These are phyloP conservation scores for Trametes polyzona DNA, from an alignment of 1,284 basidiomycete genomes.

Conservation along the genomic window DNA sequence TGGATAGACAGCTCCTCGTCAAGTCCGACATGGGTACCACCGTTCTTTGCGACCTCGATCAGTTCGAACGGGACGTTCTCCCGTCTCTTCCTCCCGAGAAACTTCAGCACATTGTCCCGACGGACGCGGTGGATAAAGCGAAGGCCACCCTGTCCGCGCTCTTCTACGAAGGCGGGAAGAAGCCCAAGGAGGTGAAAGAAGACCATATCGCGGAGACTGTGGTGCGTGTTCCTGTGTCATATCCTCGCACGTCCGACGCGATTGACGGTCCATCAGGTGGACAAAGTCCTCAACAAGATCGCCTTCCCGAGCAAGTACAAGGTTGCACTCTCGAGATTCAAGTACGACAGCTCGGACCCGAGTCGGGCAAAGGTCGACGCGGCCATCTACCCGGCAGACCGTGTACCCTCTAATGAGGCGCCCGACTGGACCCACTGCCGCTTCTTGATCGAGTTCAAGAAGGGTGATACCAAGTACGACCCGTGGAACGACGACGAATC, in stretches of 20 bases:
- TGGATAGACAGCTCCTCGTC: too few relatives aligned
- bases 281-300: not conserved
- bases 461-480: not conserved
- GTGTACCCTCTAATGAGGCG: not conserved
- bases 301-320: not conserved
- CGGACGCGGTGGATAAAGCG: too few relatives aligned
- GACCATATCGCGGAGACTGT: not conserved
- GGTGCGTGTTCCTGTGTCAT: not conserved
- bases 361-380: constrained; percentile 1
- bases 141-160: too few relatives aligned
- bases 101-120: too few relatives aligned
- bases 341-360: not conserved
- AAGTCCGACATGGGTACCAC: too few relatives aligned
- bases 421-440: constrained; percentile 2
- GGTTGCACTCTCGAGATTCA: not conserved
- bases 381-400: not conserved
- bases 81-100: too few relatives aligned
- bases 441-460: constrained; percentile 10
- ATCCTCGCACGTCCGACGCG: not conserved
- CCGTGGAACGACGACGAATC: not conserved
- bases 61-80: too few relatives aligned
- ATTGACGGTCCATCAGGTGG: not conserved
- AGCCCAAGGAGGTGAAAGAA: not conserved
- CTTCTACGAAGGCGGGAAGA: not conserved
- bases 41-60: too few relatives aligned